phyloP scores from a whole-genome alignment of 345 rosid genomes.

The thale cress (Arabidopsis thaliana) region TAIR10.1 NC_003074.8:8889501-8890000 shows the following conservation, averaged over 20 bases:
- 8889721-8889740: constrained; percentile 39
- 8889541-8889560: constrained; percentile 90
- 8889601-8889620: constrained; percentile 93
- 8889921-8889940: constrained; percentile 35
- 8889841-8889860: constrained; percentile 14
- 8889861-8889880: constrained; percentile 14
- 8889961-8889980: constrained; percentile 27
- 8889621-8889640: constrained; percentile 81
- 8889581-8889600: constrained; percentile 86
- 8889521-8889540: constrained; percentile 77
- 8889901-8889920: constrained; percentile 25
- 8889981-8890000: constrained; percentile 30
- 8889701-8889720: constrained; percentile 67
- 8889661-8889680: constrained; percentile 42
- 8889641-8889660: constrained; percentile 57
- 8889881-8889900: background rate
- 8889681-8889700: constrained; percentile 19
- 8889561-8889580: constrained; percentile 75
- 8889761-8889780: constrained; percentile 24
- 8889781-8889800: constrained; percentile 8
- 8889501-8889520: constrained; percentile 70
- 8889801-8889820: background rate
- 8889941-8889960: constrained; percentile 18
- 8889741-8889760: constrained; percentile 57
- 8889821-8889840: constrained; percentile 15